Percentiles rank a stretch among this genome's conserved stretches.
Conservation (phyloP, 257 asterid genomes). For the Ophiorrhiza pumila region DNA sequence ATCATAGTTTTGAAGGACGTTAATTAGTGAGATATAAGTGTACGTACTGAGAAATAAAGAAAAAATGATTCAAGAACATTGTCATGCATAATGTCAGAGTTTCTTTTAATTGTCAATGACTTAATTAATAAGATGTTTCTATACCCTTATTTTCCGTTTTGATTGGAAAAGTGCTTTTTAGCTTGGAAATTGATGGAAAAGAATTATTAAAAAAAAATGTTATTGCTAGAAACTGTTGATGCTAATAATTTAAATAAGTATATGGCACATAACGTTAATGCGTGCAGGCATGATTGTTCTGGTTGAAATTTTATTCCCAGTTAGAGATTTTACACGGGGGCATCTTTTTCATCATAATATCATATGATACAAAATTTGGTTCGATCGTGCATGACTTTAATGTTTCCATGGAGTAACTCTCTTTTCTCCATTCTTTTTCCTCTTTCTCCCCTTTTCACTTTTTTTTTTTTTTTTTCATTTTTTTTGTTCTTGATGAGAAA, state of each 20-base stretch:
- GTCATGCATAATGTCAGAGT: conserved; percentile 28
- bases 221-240: conserved; percentile 19
- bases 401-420: conserved; percentile 16
- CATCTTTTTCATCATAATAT: conserved; percentile 28
- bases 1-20: too few species aligned
- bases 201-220: conserved; percentile 15
- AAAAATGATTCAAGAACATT: neutral
- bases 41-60: too few species aligned
- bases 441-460: neutral
- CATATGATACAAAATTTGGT: conserved; percentile 13
- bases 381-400: conserved; percentile 29
- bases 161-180: conserved; percentile 36
- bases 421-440: conserved; percentile 13
- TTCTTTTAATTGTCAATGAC: conserved; percentile 15
- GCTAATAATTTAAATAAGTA: conserved; percentile 22
- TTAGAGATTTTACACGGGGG: conserved; percentile 29
- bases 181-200: conserved; percentile 41
- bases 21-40: too few species aligned
- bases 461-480: neutral
- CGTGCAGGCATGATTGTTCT: conserved; percentile 49
- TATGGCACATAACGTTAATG: conserved; percentile 40
- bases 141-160: conserved; percentile 18
- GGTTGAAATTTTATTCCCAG: conserved; percentile 43
- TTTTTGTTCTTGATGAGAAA: neutral
- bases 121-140: conserved; percentile 21